Base-by-base conservation (phyloP, 306 rosid species). In the Ammopiptanthus mongolicus region DNA sequence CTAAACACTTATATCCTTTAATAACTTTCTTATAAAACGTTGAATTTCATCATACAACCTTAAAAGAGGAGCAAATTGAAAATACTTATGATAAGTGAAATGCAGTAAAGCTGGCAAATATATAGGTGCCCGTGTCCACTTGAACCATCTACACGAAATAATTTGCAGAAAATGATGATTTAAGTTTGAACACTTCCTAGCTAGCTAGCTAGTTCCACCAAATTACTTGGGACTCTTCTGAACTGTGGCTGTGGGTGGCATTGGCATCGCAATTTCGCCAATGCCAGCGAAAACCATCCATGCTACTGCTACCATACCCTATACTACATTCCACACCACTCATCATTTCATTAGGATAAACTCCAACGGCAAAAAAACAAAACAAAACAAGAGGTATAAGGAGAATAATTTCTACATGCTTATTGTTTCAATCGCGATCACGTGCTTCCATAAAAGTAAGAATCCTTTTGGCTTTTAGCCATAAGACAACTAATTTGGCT, bases 191-290 rank as follows among this genome's bases (percentile, higher is more conserved):
- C 55, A 41, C 7, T 25, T 56, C 8, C 12, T 14, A 39, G n/a
- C n/a, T n/a, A n/a, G n/a, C n/a, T n/a, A n/a, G n/a, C n/a, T n/a
- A n/a, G 33, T 72, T 72, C 77, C 47, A 6, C 21, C 34, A 9
- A 33, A 70, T 39, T 8, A 14, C 33, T 29, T 71, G 76, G 76
- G 76, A 42, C 77, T 67, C 57, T 58, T 42, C 2, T 73, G 9
- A 55, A 18, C 28, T 41, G 34, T 19, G 37, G n/a, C 9, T 6
- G 48, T 11, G 48, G 48, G 52, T 47, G 48, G 46, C 4, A 31
- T 0, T 66, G 23, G 1, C 73, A 69, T 69, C 13, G 1, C 44
- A 15, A 69, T 28, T 15, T 69, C 3, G 7, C 59, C 9, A 69
- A 48, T 15, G 23, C 33, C 51, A 42, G 9, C 50, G 5, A 28